Evolutionary conservation across 257 asterid species (phyloP).

Genomic region (Echium plantagineum): DNA sequence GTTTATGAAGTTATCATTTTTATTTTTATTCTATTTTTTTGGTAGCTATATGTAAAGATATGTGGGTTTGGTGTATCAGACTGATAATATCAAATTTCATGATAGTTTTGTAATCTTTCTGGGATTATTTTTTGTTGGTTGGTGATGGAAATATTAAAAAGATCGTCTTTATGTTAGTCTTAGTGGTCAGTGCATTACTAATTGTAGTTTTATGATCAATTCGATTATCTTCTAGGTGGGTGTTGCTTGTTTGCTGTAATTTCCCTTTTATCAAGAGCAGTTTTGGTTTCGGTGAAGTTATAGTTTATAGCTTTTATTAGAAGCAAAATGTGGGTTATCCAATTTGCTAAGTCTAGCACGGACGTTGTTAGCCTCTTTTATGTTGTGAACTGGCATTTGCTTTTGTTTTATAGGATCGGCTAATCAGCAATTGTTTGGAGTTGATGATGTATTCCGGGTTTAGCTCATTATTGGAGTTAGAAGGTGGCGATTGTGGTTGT

Average conservation of each 20-base stretch:
- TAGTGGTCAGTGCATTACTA: neutral
- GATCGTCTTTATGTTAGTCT: too few relatives aligned
- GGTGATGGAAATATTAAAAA: too few relatives aligned
- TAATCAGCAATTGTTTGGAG: neutral
- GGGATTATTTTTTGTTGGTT: too few relatives aligned
- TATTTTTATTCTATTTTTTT: neutral
- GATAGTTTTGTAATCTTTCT: too few relatives aligned
- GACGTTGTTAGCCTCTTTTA: neutral
- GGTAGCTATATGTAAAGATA: too few relatives aligned
- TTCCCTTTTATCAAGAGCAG: neutral
- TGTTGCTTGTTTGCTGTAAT: neutral
- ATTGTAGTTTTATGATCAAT: neutral
- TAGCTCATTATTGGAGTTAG: conserved; percentile 17
- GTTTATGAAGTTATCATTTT: neutral
- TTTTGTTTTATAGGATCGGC: neutral
- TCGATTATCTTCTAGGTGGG: neutral
- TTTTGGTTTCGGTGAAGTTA: neutral
- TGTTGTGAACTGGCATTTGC: neutral
- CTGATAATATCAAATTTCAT: too few relatives aligned
- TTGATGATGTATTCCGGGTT: conserved; percentile 25
- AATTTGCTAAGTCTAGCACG: neutral
- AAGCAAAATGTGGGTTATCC: neutral
- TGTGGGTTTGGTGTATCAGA: too few relatives aligned
- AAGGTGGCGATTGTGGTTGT: conserved; percentile 22
- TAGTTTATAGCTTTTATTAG: neutral